A percentile compares a stretch with the other conserved stretches of the same genome.
Conservation (phyloP, 257 asterid species). For the Craterostigma plantagineum region DNA sequence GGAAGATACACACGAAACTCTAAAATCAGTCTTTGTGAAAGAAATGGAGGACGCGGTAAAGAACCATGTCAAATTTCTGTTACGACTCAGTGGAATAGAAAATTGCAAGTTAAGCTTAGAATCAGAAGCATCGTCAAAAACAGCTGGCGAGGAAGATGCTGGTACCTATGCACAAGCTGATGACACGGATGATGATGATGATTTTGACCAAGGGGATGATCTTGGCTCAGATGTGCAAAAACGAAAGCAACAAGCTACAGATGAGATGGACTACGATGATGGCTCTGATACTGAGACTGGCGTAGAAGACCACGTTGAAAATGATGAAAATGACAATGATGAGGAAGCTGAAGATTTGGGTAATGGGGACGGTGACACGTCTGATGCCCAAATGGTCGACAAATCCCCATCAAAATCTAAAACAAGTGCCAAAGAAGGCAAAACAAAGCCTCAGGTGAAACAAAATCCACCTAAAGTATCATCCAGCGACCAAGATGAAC, state of each 20-base stretch:
- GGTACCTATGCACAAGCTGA: constrained; percentile 15
- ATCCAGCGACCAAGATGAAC: constrained; percentile 7
- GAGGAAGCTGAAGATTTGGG: constrained; percentile 12
- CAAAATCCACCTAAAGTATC: constrained; percentile 3
- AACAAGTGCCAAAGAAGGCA: constrained; percentile 15
- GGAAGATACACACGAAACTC: constrained; percentile 37
- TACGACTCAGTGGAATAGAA: constrained; percentile 38
- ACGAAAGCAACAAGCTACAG: constrained; percentile 46
- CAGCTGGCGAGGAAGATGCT: constrained; percentile 26
- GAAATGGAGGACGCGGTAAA: constrained; percentile 75
- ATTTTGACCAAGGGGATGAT: constrained; percentile 45
- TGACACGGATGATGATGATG: constrained; percentile 27
- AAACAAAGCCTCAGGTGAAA: constrained; percentile 1
- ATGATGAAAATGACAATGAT: constrained; percentile 10
- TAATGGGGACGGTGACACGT: constrained; percentile 23
- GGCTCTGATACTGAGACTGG: constrained; percentile 27
- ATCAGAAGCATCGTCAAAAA: constrained; percentile 20
- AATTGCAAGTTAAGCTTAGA: constrained; percentile 16
- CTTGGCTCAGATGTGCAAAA: constrained; percentile 48
- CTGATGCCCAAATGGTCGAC: constrained; percentile 14
- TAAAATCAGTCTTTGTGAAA: constrained; percentile 24
- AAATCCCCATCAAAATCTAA: constrained; percentile 18
- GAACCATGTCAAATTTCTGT: constrained; percentile 35
- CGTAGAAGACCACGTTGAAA: constrained; percentile 21
- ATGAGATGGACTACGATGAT: constrained; percentile 77